Conservation (phyloP, 148 eudicot species). For the Rhododendron ferrugineum region DNA sequence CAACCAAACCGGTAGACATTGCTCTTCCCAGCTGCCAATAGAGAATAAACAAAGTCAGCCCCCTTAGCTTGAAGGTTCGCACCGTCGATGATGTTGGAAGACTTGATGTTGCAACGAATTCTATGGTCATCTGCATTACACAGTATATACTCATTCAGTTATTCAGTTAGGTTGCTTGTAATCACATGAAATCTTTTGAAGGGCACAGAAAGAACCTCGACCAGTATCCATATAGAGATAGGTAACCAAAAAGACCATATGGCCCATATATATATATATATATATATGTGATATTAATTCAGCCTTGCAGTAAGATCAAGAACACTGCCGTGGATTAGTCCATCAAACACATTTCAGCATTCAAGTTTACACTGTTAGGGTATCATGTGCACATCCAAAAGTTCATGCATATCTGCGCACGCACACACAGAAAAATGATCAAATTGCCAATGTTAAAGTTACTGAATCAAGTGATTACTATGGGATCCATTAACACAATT, state of each 20-base stretch:
- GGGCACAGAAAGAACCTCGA: neutral
- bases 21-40: constrained; percentile 61
- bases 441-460: neutral
- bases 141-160: constrained; percentile 21
- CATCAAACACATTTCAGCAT: constrained; percentile 5
- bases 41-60: constrained; percentile 80
- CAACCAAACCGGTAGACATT: constrained; percentile 81
- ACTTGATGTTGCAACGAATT: constrained; percentile 72
- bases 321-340: constrained; percentile 40
- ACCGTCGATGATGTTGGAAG: constrained; percentile 78
- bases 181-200: neutral
- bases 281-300: constrained; percentile 53
- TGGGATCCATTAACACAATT: neutral
- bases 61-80: constrained; percentile 59
- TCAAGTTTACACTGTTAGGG: neutral
- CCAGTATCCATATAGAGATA: too few species aligned
- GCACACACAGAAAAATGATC: neutral
- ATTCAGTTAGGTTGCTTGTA: neutral
- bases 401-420: neutral
- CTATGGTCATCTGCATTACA: constrained; percentile 55
- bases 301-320: constrained; percentile 61
- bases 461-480: neutral
- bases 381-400: neutral
- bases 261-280: constrained; percentile 69
- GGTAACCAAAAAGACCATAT: constrained; percentile 28